Evolutionary conservation across 345 rosid species (phyloP), one percentile per base, ranked within the genome.

Genomic region (Crucihimalaya himalaica): DNA sequence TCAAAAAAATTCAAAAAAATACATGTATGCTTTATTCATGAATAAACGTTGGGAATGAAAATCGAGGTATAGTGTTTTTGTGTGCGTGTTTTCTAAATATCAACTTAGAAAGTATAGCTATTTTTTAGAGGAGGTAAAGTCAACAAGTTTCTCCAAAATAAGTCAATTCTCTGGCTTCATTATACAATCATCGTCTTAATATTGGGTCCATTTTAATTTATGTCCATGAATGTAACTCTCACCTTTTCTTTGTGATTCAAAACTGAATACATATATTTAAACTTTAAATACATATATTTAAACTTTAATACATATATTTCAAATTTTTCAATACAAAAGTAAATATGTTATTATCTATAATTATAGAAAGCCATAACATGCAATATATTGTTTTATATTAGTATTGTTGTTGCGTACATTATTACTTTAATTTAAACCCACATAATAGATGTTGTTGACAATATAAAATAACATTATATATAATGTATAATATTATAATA

Each of bases 131-230:
- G 63, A 62, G 53, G 45, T 53, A 47, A 63, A 56, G 72, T 74
- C 78, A 66, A 45, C 65, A 18, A 25, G 18, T 56, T 65, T 57
- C 51, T 64, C 66, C 71, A 66, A 57, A 56, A 25, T 12, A n/a
- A 47, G 56, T 56, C 72, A 35, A 25, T 56, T 57, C 43, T 5
- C 57, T 18, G 35, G 52, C 42, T 74, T 46, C 32, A 47, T 31
- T 34, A 27, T 23, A 11, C 40, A 73, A 55, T 50, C 39, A 34
- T 55, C 56, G 43, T 32, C n/a, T 64, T 47, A 54, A 45, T 31
- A 64, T 28, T 73, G 77, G 55, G 65, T 64, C 58, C 58, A 56
- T 34, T 62, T 42, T 28, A 28, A 31, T n/a, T 20, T 21, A 20
- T 63, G 32, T 63, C 55, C 28, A n/a, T n/a, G 46, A 42, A 63